Percentiles rank a stretch among this genome's conserved stretches.
Conservation (phyloP, 805 yeast genomes). For the Nakazawaea populi region DNA sequence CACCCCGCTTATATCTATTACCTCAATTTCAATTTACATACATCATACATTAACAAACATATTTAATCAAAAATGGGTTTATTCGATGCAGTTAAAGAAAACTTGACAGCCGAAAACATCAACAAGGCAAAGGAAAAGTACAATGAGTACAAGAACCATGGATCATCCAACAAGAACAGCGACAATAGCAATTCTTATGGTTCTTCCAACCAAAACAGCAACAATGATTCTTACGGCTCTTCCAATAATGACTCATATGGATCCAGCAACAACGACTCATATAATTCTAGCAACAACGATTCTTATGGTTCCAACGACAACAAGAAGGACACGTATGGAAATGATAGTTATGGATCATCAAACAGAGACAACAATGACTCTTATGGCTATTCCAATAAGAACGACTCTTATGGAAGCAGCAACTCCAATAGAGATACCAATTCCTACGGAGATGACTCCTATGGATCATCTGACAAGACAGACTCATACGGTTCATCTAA, state of each 20-base stretch:
- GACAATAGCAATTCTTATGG: constrained; percentile 2
- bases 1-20: background rate
- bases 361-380: constrained; percentile 18
- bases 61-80: constrained; percentile 30
- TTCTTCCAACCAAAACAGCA: constrained; percentile 6
- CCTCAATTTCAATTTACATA: background rate
- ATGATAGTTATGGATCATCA: constrained; percentile 7
- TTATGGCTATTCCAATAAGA: constrained; percentile 16
- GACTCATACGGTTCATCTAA: constrained; percentile 4
- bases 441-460: constrained; percentile 19
- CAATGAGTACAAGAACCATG: background rate
- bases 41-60: background rate
- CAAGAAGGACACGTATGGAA: constrained; percentile 21
- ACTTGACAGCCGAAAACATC: constrained; percentile 20
- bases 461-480: constrained; percentile 5
- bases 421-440: constrained; percentile 26
- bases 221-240: constrained; percentile 23
- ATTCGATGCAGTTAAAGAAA: constrained; percentile 35
- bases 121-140: constrained; percentile 16
- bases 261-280: constrained; percentile 21
- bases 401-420: constrained; percentile 12
- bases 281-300: constrained; percentile 22
- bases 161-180: background rate
- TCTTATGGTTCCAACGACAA: constrained; percentile 19
- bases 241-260: constrained; percentile 26